phyloP scores from a whole-genome alignment of 768 basidiomycete genomes.

The Phaeotremella fagi region DNA sequence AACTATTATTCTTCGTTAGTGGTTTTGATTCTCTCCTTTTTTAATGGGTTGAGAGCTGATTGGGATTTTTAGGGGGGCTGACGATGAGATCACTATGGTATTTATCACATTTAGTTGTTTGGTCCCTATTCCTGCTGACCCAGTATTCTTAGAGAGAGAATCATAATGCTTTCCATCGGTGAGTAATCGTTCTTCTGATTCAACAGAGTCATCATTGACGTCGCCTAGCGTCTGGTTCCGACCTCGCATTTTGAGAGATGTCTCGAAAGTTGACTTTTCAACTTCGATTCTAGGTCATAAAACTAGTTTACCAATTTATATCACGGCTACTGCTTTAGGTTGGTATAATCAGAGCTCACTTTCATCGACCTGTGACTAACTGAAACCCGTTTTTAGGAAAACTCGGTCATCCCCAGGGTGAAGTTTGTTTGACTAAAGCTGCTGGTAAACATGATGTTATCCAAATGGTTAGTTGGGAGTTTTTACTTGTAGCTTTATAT shows the following conservation, averaged over 20 bases:
- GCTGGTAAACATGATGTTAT: slow-evolving; percentile 73
- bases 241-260: slow-evolving; percentile 77
- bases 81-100: slow-evolving; percentile 70
- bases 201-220: slow-evolving; percentile 16
- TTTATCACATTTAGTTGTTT: slow-evolving; percentile 31
- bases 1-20: slow-evolving; percentile 71
- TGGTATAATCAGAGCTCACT: not conserved
- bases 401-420: slow-evolving; percentile 89
- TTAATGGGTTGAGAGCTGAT: not conserved
- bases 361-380: not conserved
- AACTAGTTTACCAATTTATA: slow-evolving; percentile 73
- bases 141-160: slow-evolving; percentile 60
- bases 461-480: slow-evolving; percentile 59
- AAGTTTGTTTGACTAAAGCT: slow-evolving; percentile 81
- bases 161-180: slow-evolving; percentile 86
- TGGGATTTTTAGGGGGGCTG: slow-evolving; percentile 56
- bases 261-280: slow-evolving; percentile 75
- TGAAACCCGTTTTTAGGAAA: slow-evolving; percentile 53
- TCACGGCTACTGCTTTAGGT: slow-evolving; percentile 53
- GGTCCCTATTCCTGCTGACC: not conserved
- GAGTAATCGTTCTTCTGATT: slow-evolving; percentile 13
- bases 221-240: slow-evolving; percentile 79
- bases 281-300: slow-evolving; percentile 73
- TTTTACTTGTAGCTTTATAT: not conserved
- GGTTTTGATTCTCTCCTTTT: not conserved